Conservation (phyloP, 495 filamentous ascomycete genomes). For the Neurospora cerealis region DNA sequence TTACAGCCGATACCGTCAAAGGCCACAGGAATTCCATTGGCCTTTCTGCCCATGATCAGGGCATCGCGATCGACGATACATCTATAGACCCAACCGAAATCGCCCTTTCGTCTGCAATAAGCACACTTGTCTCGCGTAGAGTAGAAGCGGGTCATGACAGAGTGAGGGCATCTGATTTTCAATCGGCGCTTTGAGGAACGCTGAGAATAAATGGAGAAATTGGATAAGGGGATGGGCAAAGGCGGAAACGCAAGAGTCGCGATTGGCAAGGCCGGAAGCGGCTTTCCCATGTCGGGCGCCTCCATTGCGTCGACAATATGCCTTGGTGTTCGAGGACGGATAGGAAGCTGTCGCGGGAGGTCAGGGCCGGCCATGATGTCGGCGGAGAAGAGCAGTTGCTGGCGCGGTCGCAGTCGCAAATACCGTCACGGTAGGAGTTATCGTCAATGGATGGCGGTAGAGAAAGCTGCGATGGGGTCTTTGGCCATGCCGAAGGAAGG, state of each 20-base stretch:
- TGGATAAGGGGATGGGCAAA: constrained; percentile 5
- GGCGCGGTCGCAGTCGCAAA: not conserved
- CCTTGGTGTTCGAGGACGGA: not conserved
- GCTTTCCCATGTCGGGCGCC: not conserved
- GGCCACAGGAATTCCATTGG: constrained; percentile 19
- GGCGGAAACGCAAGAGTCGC: not conserved
- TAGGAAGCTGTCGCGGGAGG: not conserved
- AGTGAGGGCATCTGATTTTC: constrained; percentile 44
- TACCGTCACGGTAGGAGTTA: not conserved
- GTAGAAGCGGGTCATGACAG: constrained; percentile 49
- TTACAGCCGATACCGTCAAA: constrained; percentile 16
- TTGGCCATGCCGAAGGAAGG: not conserved
- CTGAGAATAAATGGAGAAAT: constrained; percentile 1
- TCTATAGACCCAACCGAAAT: constrained; percentile 55
- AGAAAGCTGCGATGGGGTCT: not conserved
- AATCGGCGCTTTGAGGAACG: constrained; percentile 1
- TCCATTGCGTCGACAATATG: not conserved
- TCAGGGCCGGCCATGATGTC: not conserved
- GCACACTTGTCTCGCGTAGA: constrained; percentile 35
- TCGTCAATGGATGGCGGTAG: not conserved
- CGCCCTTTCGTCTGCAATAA: constrained; percentile 35
- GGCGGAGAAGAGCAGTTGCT: not conserved
- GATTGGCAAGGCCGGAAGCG: not conserved
- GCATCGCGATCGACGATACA: constrained; percentile 51
- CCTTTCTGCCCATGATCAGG: constrained; percentile 28